These are phyloP conservation scores for Astrothelium macrocarpum DNA, from an alignment of 495 filamentous ascomycete species.

Conservation along the genomic window DNA sequence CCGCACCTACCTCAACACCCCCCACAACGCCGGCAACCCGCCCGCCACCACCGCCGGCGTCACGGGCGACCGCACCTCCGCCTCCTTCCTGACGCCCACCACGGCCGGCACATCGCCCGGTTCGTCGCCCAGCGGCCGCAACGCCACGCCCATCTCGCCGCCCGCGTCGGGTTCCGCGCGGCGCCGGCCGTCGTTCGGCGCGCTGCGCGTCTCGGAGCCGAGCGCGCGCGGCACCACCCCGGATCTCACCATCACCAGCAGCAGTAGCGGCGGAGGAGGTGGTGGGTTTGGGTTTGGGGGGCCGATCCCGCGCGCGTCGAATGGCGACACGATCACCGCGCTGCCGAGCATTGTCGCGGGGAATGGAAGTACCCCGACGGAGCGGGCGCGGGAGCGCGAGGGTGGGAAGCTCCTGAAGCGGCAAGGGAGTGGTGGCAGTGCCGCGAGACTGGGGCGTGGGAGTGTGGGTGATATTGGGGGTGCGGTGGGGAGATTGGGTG, in stretches of 20 bases:
- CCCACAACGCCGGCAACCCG: not conserved
- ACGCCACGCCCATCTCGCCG: too few relatives aligned
- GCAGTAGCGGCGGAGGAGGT: constrained; percentile 2
- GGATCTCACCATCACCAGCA: too few relatives aligned
- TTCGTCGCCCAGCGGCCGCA: too few relatives aligned
- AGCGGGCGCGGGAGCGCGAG: constrained; percentile 25
- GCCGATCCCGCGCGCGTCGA: not conserved
- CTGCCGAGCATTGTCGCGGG: constrained; percentile 25
- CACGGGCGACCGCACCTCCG: not conserved
- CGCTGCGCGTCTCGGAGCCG: not conserved
- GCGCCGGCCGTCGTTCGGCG: too few relatives aligned
- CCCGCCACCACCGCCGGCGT: not conserved
- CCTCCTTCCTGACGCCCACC: not conserved
- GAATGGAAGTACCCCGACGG: constrained; percentile 22
- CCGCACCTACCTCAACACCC: not conserved
- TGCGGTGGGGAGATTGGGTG: not conserved
- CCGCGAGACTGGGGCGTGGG: not conserved
- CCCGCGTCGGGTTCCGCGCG: not conserved
- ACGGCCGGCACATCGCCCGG: not conserved
- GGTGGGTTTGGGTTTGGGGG: constrained; percentile 5
- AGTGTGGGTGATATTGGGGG: not conserved
- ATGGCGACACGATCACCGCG: constrained; percentile 23
- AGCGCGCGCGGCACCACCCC: too few relatives aligned
- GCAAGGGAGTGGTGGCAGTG: not conserved
- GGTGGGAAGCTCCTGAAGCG: constrained; percentile 18